A percentile compares a stretch with the other conserved stretches of the same genome.
Conservation (phyloP, 495 filamentous ascomycete species). For the Penicillium atrosanguineum region DNA sequence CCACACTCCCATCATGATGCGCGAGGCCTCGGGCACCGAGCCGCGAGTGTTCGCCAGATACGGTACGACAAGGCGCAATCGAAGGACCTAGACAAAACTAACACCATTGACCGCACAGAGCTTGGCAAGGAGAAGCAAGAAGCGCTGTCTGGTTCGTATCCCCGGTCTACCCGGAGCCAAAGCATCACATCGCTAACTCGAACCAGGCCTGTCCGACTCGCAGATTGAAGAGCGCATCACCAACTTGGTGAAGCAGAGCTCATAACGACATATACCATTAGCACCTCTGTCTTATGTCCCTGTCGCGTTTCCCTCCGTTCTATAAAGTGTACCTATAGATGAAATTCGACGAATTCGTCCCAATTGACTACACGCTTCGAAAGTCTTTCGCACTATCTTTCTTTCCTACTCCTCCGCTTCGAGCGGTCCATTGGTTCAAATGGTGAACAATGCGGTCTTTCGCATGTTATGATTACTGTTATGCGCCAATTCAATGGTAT, state of each 20-base stretch:
- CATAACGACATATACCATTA: slow-evolving; percentile 25
- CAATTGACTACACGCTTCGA: neutral
- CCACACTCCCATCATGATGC: slow-evolving; percentile 86
- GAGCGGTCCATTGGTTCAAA: neutral
- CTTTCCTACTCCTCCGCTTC: neutral
- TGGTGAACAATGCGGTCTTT: neutral
- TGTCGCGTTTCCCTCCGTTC: slow-evolving; percentile 25
- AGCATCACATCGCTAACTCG: slow-evolving; percentile 15
- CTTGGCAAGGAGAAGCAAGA: slow-evolving; percentile 86
- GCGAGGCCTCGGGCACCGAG: slow-evolving; percentile 78
- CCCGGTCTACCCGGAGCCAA: neutral
- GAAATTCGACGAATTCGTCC: slow-evolving; percentile 22
- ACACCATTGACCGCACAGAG: slow-evolving; percentile 46
- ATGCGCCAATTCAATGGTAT: neutral
- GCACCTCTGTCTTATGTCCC: slow-evolving; percentile 25
- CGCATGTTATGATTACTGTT: neutral
- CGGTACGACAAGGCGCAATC: slow-evolving; percentile 53
- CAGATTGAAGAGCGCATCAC: slow-evolving; percentile 89
- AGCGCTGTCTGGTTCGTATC: slow-evolving; percentile 65
- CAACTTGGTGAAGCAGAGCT: slow-evolving; percentile 67
- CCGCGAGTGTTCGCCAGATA: slow-evolving; percentile 92
- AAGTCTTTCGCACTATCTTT: neutral
- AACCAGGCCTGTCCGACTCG: slow-evolving; percentile 77
- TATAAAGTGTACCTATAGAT: slow-evolving; percentile 46
- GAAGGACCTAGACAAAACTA: slow-evolving; percentile 3